phyloP scores from a whole-genome alignment of 1,284 basidiomycete species.

The Hymenochaete sp. region DNA sequence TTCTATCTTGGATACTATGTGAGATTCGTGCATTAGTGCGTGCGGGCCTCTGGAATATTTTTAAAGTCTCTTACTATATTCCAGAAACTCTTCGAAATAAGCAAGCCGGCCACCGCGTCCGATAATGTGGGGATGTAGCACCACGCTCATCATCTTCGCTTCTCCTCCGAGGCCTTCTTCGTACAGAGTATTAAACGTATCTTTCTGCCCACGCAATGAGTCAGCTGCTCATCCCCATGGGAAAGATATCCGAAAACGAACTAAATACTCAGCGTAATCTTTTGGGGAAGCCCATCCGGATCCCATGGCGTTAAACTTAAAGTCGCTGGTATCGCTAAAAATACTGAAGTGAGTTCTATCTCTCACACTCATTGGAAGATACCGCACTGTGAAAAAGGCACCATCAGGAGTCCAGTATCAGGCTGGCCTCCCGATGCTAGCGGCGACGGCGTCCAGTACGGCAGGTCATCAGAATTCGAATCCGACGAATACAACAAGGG shows the following conservation, averaged over 20 bases:
- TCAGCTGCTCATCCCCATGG: constrained; percentile 24
- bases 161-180: constrained; percentile 17
- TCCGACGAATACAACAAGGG: constrained; percentile 22
- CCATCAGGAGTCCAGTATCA: constrained; percentile 25
- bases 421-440: constrained; percentile 5
- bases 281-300: constrained; percentile 21
- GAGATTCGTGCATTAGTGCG: no score
- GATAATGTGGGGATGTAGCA: constrained; percentile 29
- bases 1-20: neutral
- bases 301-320: constrained; percentile 20
- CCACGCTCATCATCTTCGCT: constrained; percentile 33
- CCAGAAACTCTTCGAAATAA: constrained; percentile 4
- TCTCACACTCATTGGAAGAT: neutral
- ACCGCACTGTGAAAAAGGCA: constrained; percentile 20
- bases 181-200: constrained; percentile 4
- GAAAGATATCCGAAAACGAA: constrained; percentile 17
- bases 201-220: constrained; percentile 27
- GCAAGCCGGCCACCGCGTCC: constrained; percentile 4
- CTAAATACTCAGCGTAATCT: constrained; percentile 30
- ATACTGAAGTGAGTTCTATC: constrained; percentile 21
- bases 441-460: constrained; percentile 29
- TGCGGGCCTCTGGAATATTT: no score
- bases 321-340: constrained; percentile 31
- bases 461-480: constrained; percentile 30
- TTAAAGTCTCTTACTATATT: neutral